Evolutionary conservation across 108 stramenopile genomes (phyloP).

Genomic region (Thalassiosira profunda): DNA sequence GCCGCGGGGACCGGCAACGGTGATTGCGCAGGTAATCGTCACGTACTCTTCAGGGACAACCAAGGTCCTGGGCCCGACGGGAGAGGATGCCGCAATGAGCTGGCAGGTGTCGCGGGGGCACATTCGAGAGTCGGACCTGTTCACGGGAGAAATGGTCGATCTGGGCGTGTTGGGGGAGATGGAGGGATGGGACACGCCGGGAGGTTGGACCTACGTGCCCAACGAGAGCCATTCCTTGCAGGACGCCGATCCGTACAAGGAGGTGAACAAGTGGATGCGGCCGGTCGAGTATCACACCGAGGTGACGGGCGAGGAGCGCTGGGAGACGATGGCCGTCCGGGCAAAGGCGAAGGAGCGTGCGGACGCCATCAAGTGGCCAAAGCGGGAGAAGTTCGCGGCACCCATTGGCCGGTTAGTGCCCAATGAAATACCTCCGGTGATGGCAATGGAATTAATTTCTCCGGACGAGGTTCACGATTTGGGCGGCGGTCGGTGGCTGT

Average conservation of each 20-base stretch:
- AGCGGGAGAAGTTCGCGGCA: slow-evolving; percentile 4
- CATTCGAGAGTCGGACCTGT: slow-evolving; percentile 39
- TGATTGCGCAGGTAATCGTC: slow-evolving; percentile 24
- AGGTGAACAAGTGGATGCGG: slow-evolving; percentile 16
- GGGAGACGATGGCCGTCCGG: slow-evolving; percentile 1
- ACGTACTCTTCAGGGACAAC: slow-evolving; percentile 5
- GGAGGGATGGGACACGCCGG: slow-evolving; percentile 38
- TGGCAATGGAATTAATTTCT: slow-evolving; percentile 35
- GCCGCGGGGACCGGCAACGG: slow-evolving; percentile 23
- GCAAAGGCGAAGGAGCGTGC: slow-evolving; percentile 9
- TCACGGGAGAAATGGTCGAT: slow-evolving; percentile 45
- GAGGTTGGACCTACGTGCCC: slow-evolving; percentile 5
- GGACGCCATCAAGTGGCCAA: neutral
- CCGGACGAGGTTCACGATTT: slow-evolving; percentile 44
- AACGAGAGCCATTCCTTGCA: neutral
- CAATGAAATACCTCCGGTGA: slow-evolving; percentile 29
- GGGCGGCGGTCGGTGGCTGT: slow-evolving; percentile 35
- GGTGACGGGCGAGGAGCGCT: neutral
- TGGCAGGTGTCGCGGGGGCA: slow-evolving; percentile 39
- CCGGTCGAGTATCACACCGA: slow-evolving; percentile 20
- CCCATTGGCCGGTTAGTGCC: slow-evolving; percentile 34
- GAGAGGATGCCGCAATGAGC: neutral
- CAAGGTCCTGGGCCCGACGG: neutral
- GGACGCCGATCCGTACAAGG: neutral
- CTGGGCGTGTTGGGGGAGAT: slow-evolving; percentile 4